These are phyloP conservation scores for Hanseniaspora uvarum DNA, from an alignment of 1,139 yeast genomes.

Conservation along the genomic window DNA sequence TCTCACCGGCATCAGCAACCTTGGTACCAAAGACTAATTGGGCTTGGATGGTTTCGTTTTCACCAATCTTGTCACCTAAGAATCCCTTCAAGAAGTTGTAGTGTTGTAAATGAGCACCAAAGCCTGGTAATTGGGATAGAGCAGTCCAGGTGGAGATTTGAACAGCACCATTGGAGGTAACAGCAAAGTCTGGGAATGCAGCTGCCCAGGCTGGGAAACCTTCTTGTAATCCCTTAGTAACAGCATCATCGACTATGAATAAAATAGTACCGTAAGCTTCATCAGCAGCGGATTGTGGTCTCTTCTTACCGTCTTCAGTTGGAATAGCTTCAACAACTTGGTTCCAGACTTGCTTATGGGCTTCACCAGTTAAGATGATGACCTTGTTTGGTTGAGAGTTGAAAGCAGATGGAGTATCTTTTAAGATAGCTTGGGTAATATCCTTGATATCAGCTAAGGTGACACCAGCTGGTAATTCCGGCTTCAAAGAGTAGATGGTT, in stretches of 20 bases:
- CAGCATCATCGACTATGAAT: conserved; percentile 37
- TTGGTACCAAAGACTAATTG: conserved; percentile 41
- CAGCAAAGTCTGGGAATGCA: conserved; percentile 38
- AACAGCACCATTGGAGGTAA: conserved; percentile 40
- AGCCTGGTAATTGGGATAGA: conserved; percentile 34
- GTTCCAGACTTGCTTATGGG: conserved; percentile 38
- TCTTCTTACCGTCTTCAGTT: conserved; percentile 32
- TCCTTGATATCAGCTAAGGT: conserved; percentile 31
- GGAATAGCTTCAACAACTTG: conserved; percentile 32
- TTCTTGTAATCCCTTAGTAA: conserved; percentile 34
- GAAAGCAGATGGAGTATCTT: conserved; percentile 40
- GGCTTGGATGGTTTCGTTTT: conserved; percentile 36
- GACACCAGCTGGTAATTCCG: conserved; percentile 34
- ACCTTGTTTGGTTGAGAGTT: conserved; percentile 41
- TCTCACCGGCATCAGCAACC: conserved; percentile 31
- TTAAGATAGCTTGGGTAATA: conserved; percentile 33
- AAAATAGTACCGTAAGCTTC: conserved; percentile 40
- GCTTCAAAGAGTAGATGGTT: conserved; percentile 34
- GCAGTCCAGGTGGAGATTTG: conserved; percentile 40
- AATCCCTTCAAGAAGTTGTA: conserved; percentile 37
- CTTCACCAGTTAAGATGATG: conserved; percentile 34
- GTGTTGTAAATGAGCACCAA: conserved; percentile 41
- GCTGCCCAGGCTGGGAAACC: conserved; percentile 36
- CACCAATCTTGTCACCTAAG: conserved; percentile 34
- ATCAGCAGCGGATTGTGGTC: conserved; percentile 35